phyloP scores from a whole-genome alignment of 306 rosid genomes.

The Pterocarpus santalinus region DNA sequence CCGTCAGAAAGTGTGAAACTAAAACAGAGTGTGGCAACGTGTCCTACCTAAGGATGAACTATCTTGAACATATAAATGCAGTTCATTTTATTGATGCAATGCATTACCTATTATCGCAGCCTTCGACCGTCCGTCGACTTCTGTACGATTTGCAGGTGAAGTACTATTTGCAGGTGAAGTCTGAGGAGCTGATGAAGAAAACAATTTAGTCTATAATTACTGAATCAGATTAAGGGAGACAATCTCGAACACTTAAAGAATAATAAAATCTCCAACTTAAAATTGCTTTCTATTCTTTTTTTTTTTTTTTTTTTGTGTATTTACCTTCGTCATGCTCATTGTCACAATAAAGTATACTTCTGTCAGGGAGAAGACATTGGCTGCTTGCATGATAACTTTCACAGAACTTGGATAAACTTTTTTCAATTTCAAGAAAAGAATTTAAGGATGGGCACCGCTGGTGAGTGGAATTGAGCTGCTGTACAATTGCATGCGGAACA shows the following conservation, averaged over 20 bases:
- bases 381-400: background rate
- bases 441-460: background rate
- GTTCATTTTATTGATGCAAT: background rate
- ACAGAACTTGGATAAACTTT: background rate
- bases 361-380: no score
- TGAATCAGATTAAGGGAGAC: background rate
- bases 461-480: rapidly evolving
- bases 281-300: no score
- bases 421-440: background rate
- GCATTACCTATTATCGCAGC: background rate
- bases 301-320: no score
- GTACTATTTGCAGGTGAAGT: no score
- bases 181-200: no score
- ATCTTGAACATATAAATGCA: background rate
- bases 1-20: no score
- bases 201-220: no score
- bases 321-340: no score
- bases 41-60: no score
- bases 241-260: background rate
- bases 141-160: no score
- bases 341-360: no score
- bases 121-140: background rate
- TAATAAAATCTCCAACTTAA: background rate
- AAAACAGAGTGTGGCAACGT: no score
- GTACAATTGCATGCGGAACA: background rate